A percentile compares a stretch with the other conserved stretches of the same genome.
phyloP scores from a whole-genome alignment of 2,329 filamentous ascomycete genomes.

The Aspergillus pseudotamarii region DNA sequence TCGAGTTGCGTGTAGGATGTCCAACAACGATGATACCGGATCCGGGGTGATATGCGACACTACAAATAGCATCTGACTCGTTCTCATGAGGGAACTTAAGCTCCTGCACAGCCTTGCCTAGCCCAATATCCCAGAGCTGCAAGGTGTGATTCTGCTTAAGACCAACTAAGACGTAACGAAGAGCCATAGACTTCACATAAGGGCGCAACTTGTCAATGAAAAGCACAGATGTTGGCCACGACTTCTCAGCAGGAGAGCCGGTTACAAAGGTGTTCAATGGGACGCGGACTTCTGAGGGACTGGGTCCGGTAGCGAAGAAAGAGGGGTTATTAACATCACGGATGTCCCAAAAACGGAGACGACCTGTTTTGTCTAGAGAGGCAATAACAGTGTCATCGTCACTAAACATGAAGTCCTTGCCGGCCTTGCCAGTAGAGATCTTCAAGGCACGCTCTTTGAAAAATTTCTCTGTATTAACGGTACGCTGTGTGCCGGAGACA shows the following conservation, averaged over 20 bases:
- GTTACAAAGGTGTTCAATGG: slow-evolving; percentile 86
- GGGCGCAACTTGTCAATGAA: slow-evolving; percentile 95
- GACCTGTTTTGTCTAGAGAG: slow-evolving; percentile 93
- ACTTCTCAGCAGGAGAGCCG: slow-evolving; percentile 85
- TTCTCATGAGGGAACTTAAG: slow-evolving; percentile 95
- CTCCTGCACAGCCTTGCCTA: slow-evolving; percentile 94
- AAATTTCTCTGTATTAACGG: slow-evolving; percentile 84
- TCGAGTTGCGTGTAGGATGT: slow-evolving; percentile 93
- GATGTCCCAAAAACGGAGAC: slow-evolving; percentile 98
- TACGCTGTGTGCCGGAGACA: slow-evolving; percentile 54
- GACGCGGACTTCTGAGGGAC: slow-evolving; percentile 75
- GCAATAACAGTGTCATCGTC: slow-evolving; percentile 94
- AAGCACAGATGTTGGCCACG: slow-evolving; percentile 93
- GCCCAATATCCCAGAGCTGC: slow-evolving; percentile 95
- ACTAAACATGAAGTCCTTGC: slow-evolving; percentile 97
- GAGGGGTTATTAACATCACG: slow-evolving; percentile 62
- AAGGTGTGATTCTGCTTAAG: slow-evolving; percentile 99
- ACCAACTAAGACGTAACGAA: slow-evolving; percentile 94
- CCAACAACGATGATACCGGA: slow-evolving; percentile 94
- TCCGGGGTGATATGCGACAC: slow-evolving; percentile 87
- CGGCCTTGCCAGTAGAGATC: slow-evolving; percentile 96
- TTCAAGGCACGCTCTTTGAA: slow-evolving; percentile 84
- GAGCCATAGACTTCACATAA: slow-evolving; percentile 83
- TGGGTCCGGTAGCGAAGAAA: slow-evolving; percentile 43
- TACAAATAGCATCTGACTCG: slow-evolving; percentile 97